Evolutionary conservation across 2,329 filamentous ascomycete species (phyloP).

Genomic region (Pseudophaeomoniella oleicola): DNA sequence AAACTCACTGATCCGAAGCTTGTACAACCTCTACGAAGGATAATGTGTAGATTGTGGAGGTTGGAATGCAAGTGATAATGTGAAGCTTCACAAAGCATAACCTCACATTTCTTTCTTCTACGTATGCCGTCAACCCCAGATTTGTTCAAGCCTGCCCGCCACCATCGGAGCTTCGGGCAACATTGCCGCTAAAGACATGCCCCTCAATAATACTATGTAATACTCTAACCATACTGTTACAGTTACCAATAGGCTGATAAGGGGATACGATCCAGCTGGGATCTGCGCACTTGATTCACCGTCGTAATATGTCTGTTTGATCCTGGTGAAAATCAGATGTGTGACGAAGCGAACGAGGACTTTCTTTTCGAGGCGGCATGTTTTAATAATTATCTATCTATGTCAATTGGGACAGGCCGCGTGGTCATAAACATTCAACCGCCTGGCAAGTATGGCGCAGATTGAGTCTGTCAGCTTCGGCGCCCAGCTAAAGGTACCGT

Average conservation of each 20-base stretch:
- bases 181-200: neutral
- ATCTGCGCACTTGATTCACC: too few relatives aligned
- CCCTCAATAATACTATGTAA: neutral
- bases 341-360: too few relatives aligned
- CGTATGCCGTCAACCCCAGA: neutral
- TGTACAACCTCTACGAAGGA: neutral
- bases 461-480: constrained; percentile 45
- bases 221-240: too few relatives aligned
- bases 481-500: constrained; percentile 73
- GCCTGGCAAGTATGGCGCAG: constrained; percentile 9
- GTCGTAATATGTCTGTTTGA: too few relatives aligned
- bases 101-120: neutral
- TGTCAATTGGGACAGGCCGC: neutral
- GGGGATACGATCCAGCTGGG: too few relatives aligned
- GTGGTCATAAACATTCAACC: neutral
- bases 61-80: too few relatives aligned
- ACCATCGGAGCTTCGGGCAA: constrained; percentile 12
- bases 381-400: too few relatives aligned
- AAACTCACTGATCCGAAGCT: neutral
- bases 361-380: too few relatives aligned
- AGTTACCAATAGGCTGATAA: too few relatives aligned
- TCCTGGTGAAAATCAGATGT: too few relatives aligned
- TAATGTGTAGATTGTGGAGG: neutral
- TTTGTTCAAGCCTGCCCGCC: constrained; percentile 28
- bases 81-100: neutral